Percentiles rank a stretch among this genome's conserved stretches.
Conservation (phyloP, 2,329 filamentous ascomycete species). For the Sclerotiophoma versabilis region DNA sequence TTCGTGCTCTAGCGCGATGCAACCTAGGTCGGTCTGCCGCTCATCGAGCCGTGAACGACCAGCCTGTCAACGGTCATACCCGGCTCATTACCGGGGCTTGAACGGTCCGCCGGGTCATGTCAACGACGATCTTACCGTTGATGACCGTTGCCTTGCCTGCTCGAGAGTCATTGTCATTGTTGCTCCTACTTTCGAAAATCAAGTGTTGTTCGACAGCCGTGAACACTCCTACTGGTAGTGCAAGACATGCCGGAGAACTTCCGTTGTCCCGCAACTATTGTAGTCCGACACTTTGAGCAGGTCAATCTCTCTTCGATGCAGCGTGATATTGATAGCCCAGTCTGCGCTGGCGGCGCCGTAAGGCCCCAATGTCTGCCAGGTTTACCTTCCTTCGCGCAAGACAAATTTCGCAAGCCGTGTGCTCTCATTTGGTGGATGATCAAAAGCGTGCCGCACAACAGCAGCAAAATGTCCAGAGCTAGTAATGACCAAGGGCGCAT, state of each 20-base stretch:
- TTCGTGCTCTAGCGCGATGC: conserved; percentile 26
- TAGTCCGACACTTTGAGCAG: conserved; percentile 18
- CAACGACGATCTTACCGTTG: conserved; percentile 26
- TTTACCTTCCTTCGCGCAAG: conserved; percentile 39
- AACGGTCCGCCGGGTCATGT: conserved; percentile 39
- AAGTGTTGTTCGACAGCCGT: background rate
- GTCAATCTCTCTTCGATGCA: conserved; percentile 37
- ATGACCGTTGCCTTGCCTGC: background rate
- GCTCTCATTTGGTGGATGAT: conserved; percentile 33
- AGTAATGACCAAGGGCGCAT: conserved; percentile 23
- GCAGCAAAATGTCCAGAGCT: conserved; percentile 33
- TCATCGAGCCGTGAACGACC: conserved; percentile 42
- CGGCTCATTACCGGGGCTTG: conserved; percentile 46
- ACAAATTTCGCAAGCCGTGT: conserved; percentile 32
- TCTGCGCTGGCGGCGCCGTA: conserved; percentile 37
- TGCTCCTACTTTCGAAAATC: background rate
- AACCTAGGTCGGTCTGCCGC: conserved; percentile 29
- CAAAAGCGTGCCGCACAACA: conserved; percentile 30
- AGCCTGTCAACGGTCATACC: conserved; percentile 41
- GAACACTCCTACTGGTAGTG: background rate
- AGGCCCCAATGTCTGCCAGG: conserved; percentile 33
- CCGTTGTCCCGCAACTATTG: conserved; percentile 12
- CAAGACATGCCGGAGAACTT: conserved; percentile 3
- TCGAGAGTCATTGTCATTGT: background rate
- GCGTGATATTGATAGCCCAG: conserved; percentile 38